Evolutionary conservation across 805 yeast genomes (phyloP), one percentile per base, ranked within the genome.

Genomic region (Diddensiella santjacobensis): DNA sequence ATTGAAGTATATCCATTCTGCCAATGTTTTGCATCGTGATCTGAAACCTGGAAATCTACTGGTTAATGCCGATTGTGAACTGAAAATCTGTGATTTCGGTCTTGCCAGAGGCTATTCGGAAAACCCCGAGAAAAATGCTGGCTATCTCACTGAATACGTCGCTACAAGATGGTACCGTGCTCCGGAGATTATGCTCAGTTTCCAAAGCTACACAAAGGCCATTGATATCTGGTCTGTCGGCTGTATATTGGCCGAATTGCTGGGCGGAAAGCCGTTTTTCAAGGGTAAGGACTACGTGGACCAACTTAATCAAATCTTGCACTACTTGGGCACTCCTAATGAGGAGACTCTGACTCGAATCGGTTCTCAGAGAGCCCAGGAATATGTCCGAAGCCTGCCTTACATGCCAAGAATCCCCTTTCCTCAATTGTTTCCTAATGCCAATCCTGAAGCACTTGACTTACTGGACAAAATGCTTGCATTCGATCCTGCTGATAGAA

Each of bases 141-240:
- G 87, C 3, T 82, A 81, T 64, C 84, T 91, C 95, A 91, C 98
- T 2, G 98, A 91, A 67, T 91, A 91, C 64, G 98, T 91, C 39
- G 98, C 98, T 6, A 91, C 98, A 2, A 73, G 98, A 56, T 91
- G 98, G 97, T 91, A 91, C 67, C 74, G 98, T 48, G 98, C 98
- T 0, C 98, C 98, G 0, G 98, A 91, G 60, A 89, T 91, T 64
- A 91, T 91, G 98, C 75, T 91, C 43, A 88, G 96, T 11, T 88
- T 90, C 59, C 91, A 89, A 54, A 87, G 85, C 60, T 91, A 91
- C 69, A 86, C 96, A 22, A 86, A 91, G 33, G 96, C 96, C 30
- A 91, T 91, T 61, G 98, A 91, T 67, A 81, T 91, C 26, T 91
- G 98, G 98, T 84, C 95, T 1, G 96, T 89, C 19, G 98, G 98